A percentile compares a stretch with the other conserved stretches of the same genome.
These are phyloP conservation scores for Tulasnella sp. DNA, from an alignment of 768 basidiomycete genomes.

Conservation along the genomic window DNA sequence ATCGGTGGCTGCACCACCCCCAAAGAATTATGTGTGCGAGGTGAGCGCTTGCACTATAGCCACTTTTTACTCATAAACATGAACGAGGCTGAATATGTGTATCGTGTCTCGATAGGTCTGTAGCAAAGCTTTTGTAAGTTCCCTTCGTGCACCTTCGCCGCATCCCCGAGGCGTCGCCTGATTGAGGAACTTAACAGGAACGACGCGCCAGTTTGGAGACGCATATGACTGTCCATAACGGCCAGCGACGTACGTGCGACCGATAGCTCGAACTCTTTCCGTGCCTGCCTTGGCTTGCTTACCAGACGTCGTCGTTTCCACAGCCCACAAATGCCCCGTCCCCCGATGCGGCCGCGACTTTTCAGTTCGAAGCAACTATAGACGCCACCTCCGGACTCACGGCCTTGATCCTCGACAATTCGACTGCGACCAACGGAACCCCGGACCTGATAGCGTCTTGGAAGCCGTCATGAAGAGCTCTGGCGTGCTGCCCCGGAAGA, in stretches of 20 bases:
- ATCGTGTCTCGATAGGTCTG: constrained; percentile 4
- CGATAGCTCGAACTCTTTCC: too few species aligned
- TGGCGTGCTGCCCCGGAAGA: neutral
- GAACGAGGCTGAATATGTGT: neutral
- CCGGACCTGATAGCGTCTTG: neutral
- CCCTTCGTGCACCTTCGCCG: too few species aligned
- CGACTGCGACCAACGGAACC: neutral
- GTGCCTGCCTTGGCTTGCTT: too few species aligned
- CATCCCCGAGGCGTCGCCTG: too few species aligned
- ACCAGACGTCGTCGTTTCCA: too few species aligned
- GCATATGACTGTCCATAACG: constrained; percentile 63
- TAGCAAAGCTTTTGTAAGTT: constrained; percentile 24
- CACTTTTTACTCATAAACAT: too few species aligned
- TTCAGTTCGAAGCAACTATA: constrained; percentile 26
- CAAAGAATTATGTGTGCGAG: constrained; percentile 25
- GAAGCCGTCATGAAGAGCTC: constrained; percentile 5
- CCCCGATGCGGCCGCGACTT: constrained; percentile 22
- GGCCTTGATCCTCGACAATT: constrained; percentile 13
- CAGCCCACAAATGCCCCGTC: constrained; percentile 10
- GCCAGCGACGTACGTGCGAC: constrained; percentile 53
- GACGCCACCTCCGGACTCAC: constrained; percentile 28
- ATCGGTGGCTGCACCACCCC: constrained; percentile 5
- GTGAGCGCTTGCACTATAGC: neutral
- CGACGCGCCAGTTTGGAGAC: constrained; percentile 61
- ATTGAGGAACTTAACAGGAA: neutral